A percentile compares a stretch with the other conserved stretches of the same genome.
phyloP scores from a whole-genome alignment of 768 basidiomycete species.

The Tubosaeta brunneosetosa region DNA sequence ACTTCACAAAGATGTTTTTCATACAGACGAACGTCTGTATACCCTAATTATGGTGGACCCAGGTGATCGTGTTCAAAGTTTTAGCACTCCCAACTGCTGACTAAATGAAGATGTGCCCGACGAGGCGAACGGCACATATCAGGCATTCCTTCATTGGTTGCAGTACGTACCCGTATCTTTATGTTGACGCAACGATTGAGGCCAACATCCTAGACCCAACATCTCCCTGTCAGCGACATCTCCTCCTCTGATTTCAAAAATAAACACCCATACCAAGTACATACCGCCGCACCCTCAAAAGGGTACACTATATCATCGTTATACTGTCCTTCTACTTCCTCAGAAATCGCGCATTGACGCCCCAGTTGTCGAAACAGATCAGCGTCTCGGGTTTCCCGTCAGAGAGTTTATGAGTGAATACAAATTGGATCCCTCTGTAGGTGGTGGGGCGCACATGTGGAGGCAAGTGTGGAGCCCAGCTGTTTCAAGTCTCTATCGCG shows the following conservation, averaged over 20 bases:
- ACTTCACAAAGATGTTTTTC: slow-evolving; percentile 74
- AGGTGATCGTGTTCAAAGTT: slow-evolving; percentile 44
- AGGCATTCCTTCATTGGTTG: slow-evolving; percentile 80
- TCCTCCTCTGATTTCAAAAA: slow-evolving; percentile 34
- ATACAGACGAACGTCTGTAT: slow-evolving; percentile 74
- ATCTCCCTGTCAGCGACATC: slow-evolving; percentile 66
- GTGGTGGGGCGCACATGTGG: slow-evolving; percentile 83
- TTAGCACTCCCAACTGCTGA: slow-evolving; percentile 4
- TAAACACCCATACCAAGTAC: slow-evolving; percentile 64
- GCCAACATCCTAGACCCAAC: slow-evolving; percentile 56
- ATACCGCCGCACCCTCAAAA: slow-evolving; percentile 89
- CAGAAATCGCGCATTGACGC: slow-evolving; percentile 51
- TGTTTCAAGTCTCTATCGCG: slow-evolving; percentile 61
- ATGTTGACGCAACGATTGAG: not conserved
- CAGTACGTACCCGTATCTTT: slow-evolving; percentile 44
- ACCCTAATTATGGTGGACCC: slow-evolving; percentile 88
- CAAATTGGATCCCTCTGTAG: slow-evolving; percentile 47
- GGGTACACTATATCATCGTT: slow-evolving; percentile 89
- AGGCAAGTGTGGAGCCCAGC: slow-evolving; percentile 68
- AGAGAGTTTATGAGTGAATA: slow-evolving; percentile 57
- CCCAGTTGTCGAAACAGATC: slow-evolving; percentile 40
- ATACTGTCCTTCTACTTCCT: slow-evolving; percentile 69
- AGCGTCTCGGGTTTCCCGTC: slow-evolving; percentile 61
- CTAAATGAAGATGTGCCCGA: slow-evolving; percentile 74
- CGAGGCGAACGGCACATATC: slow-evolving; percentile 56